Base-by-base conservation (phyloP, 495 filamentous ascomycete genomes). In the Barbatosphaeria neglecta region DNA sequence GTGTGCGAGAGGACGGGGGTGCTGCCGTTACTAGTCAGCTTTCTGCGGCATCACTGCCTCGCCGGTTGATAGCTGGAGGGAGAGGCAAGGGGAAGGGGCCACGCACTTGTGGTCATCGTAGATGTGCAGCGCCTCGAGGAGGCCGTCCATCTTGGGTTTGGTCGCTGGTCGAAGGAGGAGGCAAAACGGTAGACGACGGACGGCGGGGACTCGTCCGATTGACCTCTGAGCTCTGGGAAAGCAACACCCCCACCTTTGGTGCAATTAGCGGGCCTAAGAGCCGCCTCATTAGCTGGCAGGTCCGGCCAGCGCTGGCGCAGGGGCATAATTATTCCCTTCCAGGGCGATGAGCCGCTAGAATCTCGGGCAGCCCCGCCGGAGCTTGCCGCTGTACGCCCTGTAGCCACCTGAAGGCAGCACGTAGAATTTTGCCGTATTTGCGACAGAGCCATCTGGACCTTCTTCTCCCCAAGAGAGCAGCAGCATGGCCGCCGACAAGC, bases 71-170 rank as follows among this genome's bases (percentile, higher is more conserved):
- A n/a, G n/a, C n/a, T 38, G 4, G 11, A 31, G 22, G 16, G 35
- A 35, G 20, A 43, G 13, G 9, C 20, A n/a, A 23, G 39, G 35
- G 15, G 20, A 11, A 50, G 23, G 28, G n/a, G n/a, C n/a, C n/a
- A n/a, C 72, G 57, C 66, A 92, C 88, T 87, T 88, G 63, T 85
- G 76, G 68, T 94, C 87, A 74, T 96, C 87, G 63, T 83, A 95
- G 60, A 98, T 88, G 74, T 96, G 93, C 57, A 98, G 69, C 56
- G 92, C 92, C 75, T 95, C 90, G 57, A 98, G 84, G 61, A 84
- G 80, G 67, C 84, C 80, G 75, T 81, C 87, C 79, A 87, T 87
- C 61, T 57, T 61, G 2, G 58, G 48, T 28, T 23, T 18, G 20
- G 39, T 41, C 20, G 20, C 8, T 41, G 39, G 2, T 15, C 4